Percentiles rank a stretch among this genome's conserved stretches.
Evolutionary conservation across 192 early-diverging fungal genomes (phyloP).

Genomic region (Coemansia reversa): DNA sequence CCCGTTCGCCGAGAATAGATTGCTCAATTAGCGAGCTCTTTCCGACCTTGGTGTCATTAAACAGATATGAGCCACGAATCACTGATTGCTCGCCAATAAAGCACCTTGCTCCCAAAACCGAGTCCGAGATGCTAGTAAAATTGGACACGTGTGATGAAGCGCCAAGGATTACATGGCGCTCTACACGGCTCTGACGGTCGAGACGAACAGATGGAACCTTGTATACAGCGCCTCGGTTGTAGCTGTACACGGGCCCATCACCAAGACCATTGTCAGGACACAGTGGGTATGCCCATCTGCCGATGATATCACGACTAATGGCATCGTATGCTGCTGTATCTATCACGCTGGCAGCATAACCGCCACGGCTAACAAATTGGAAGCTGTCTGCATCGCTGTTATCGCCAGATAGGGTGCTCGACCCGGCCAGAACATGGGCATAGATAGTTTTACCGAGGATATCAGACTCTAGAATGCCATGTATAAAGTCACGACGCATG

Average conservation of each 20-base stretch:
- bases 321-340: conserved; percentile 67
- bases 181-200: conserved; percentile 63
- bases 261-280: conserved; percentile 85
- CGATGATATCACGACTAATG: conserved; percentile 77
- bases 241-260: conserved; percentile 67
- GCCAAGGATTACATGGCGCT: conserved; percentile 83
- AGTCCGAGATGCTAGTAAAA: conserved; percentile 66
- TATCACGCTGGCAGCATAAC: conserved; percentile 64
- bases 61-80: conserved; percentile 83
- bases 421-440: conserved; percentile 64
- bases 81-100: conserved; percentile 73
- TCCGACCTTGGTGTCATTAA: conserved; percentile 72
- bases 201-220: conserved; percentile 74
- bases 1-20: conserved; percentile 77
- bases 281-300: conserved; percentile 92
- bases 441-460: conserved; percentile 85
- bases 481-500: conserved; percentile 84
- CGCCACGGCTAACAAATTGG: conserved; percentile 23
- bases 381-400: neutral
- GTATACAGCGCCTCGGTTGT: conserved; percentile 80
- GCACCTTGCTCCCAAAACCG: conserved; percentile 84
- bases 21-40: conserved; percentile 64
- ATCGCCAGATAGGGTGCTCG: conserved; percentile 53
- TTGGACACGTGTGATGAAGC: conserved; percentile 72
- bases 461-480: conserved; percentile 86